Conservation (phyloP, 2,329 filamentous ascomycete species). For the Calonectria pseudoturangicola region DNA sequence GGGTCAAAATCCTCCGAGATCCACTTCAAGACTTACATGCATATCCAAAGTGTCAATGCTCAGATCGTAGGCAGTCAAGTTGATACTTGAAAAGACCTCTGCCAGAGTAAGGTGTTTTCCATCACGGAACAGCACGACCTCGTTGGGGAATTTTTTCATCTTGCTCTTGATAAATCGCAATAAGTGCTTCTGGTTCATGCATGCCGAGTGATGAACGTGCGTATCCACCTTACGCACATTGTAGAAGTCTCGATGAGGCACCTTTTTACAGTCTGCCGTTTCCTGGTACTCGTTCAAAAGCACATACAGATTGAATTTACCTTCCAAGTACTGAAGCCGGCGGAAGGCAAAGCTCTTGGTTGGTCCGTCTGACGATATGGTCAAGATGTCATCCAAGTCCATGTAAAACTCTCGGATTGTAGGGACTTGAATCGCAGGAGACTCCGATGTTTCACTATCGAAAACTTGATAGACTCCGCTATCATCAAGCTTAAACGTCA, state of each 20-base stretch:
- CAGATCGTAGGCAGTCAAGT: conserved; percentile 95
- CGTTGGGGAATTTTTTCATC: conserved; percentile 98
- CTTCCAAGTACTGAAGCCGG: conserved; percentile 94
- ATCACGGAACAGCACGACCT: conserved; percentile 93
- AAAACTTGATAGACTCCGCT: conserved; percentile 96
- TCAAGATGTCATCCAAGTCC: conserved; percentile 90
- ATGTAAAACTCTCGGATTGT: conserved; percentile 97
- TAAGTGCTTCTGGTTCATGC: conserved; percentile 99
- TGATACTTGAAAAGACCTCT: conserved; percentile 98
- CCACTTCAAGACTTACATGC: conserved; percentile 79
- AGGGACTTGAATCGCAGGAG: conserved; percentile 88
- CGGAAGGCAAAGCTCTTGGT: conserved; percentile 98
- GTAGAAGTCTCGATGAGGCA: conserved; percentile 98
- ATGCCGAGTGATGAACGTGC: conserved; percentile 98
- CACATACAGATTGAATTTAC: conserved; percentile 95
- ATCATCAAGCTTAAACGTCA: conserved; percentile 86
- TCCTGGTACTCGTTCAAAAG: conserved; percentile 98
- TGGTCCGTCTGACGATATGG: conserved; percentile 94
- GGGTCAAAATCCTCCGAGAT: not conserved
- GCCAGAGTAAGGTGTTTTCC: conserved; percentile 92
- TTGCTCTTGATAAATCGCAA: conserved; percentile 99
- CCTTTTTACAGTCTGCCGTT: conserved; percentile 97
- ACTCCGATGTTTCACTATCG: conserved; percentile 77
- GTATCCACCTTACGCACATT: conserved; percentile 99
- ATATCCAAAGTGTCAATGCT: conserved; percentile 99